These are phyloP conservation scores for Schizonepeta tenuifolia DNA, from an alignment of 257 asterid species.

Conservation along the genomic window DNA sequence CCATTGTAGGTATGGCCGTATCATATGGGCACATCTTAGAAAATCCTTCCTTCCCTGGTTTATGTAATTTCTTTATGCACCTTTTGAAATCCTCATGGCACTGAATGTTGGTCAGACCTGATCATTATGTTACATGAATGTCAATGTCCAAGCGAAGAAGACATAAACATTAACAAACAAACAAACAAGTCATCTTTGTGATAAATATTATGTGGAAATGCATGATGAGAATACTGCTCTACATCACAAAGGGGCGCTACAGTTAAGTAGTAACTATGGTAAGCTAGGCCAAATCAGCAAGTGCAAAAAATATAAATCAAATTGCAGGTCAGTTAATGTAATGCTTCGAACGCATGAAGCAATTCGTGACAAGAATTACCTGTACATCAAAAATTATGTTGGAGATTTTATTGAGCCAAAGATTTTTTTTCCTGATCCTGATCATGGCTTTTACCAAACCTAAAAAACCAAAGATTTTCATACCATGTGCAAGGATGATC, in stretches of 20 bases:
- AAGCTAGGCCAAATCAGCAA: not conserved
- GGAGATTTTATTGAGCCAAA: not conserved
- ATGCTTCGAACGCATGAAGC: not conserved
- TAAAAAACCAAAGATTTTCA: no score
- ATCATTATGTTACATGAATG: slow-evolving; percentile 6
- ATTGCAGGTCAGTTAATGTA: not conserved
- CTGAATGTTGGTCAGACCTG: slow-evolving; percentile 72
- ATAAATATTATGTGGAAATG: not conserved
- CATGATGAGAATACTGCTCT: not conserved
- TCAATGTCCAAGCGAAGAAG: not conserved
- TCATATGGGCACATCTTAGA: slow-evolving; percentile 68
- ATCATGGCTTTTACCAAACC: not conserved
- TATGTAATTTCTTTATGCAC: slow-evolving; percentile 75
- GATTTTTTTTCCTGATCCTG: not conserved
- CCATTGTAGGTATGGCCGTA: slow-evolving; percentile 84
- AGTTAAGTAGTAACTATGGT: not conserved
- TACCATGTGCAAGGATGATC: not conserved
- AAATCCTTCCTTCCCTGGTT: slow-evolving; percentile 81
- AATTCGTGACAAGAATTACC: not conserved
- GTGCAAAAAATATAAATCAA: not conserved
- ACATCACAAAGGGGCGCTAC: no score
- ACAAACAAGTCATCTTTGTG: not conserved
- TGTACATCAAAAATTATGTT: not conserved
- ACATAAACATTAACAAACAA: not conserved
- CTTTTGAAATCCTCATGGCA: slow-evolving; percentile 89